Conservation (phyloP, 73 alveolate genomes). For the Symbiodinium pilosum region DNA sequence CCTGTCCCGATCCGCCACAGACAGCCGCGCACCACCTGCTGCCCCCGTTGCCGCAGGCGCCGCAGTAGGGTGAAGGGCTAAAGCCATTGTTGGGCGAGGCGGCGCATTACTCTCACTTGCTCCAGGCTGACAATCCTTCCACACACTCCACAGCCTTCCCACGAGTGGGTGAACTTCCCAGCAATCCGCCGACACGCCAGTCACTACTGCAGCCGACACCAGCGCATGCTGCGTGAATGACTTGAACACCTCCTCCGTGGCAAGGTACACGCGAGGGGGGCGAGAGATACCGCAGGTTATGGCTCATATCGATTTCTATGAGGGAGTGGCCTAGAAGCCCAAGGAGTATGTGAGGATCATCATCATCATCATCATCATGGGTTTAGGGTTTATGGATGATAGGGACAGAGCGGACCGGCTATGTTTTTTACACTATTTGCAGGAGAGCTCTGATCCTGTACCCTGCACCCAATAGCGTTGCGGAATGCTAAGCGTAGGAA, state of each 20-base stretch:
- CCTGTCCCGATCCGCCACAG: conserved; percentile 3
- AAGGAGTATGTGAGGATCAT: no score
- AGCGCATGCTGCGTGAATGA: neutral
- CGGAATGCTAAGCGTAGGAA: no score
- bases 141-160: neutral
- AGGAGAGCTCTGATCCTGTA: no score
- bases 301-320: no score
- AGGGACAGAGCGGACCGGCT: no score
- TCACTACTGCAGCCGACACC: neutral
- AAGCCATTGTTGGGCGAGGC: neutral
- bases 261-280: no score
- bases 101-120: neutral
- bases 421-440: no score
- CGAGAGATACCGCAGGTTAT: no score
- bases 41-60: neutral
- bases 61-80: neutral
- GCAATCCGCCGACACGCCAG: neutral
- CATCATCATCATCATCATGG: no score
- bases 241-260: neutral
- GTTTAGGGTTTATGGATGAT: no score
- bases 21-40: neutral
- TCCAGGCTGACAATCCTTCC: neutral
- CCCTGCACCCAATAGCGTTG: no score
- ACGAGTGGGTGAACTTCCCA: conserved; percentile 8
- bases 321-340: no score